Conservation (phyloP, 176 grass and related monocot genomes). For the Eremochloa ophiuroides region DNA sequence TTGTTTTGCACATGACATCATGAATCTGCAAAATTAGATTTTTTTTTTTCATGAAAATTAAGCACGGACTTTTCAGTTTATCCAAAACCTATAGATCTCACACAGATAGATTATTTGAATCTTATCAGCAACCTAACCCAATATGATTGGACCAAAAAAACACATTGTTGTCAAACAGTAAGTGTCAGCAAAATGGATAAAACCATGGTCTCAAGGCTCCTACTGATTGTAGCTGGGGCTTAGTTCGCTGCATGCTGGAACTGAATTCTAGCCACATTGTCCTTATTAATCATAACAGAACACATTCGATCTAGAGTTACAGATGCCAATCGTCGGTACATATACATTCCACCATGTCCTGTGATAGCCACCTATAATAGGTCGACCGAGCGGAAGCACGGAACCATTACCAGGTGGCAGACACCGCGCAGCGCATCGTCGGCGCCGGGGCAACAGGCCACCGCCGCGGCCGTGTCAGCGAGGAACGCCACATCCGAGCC, state of each 20-base stretch:
- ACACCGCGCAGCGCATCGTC: conserved; percentile 43
- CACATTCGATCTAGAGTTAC: neutral
- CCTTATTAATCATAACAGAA: neutral
- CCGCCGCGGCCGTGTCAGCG: conserved; percentile 53
- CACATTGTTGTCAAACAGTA: neutral
- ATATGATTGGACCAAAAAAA: neutral
- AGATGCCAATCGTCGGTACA: neutral
- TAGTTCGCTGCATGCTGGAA: neutral
- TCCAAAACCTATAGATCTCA: neutral
- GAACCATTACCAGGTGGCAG: conserved; percentile 70
- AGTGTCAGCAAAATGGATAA: neutral
- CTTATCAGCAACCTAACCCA: neutral
- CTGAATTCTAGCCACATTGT: neutral
- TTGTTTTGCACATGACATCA: conserved; percentile 61
- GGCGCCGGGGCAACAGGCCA: conserved; percentile 27
- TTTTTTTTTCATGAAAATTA: conserved; percentile 26
- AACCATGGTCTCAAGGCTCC: neutral
- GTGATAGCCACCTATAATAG: neutral
- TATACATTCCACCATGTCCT: neutral
- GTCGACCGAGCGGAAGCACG: neutral
- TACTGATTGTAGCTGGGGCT: neutral
- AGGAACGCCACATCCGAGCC: conserved; percentile 83
- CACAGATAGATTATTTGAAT: neutral
- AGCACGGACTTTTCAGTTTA: neutral
- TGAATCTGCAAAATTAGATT: conserved; percentile 53